These are phyloP conservation scores for Schizothecium vesticola DNA, from an alignment of 495 filamentous ascomycete genomes.

Conservation along the genomic window DNA sequence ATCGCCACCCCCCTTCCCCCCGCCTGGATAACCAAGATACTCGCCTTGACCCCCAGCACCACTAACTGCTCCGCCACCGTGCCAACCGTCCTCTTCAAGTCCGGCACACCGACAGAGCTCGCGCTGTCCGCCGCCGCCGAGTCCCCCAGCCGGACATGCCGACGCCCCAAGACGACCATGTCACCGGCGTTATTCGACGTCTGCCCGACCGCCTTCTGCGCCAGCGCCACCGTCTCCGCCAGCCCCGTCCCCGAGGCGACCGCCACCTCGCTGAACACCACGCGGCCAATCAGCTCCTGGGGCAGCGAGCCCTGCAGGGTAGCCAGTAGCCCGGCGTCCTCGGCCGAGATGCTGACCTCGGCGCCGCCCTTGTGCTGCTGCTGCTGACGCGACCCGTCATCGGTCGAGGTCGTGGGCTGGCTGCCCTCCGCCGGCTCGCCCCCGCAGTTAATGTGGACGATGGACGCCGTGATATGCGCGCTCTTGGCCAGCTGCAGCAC, in stretches of 20 bases:
- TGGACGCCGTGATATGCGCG: conserved; percentile 66
- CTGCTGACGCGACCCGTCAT: not conserved
- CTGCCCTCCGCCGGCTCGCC: conserved; percentile 13
- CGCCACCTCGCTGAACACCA: conserved; percentile 50
- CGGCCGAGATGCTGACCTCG: conserved; percentile 31
- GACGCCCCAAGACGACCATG: conserved; percentile 68
- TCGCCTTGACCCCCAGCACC: conserved; percentile 56
- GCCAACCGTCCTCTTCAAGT: conserved; percentile 61
- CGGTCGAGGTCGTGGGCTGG: not conserved
- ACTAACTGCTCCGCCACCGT: conserved; percentile 60
- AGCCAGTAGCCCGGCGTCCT: conserved; percentile 59
- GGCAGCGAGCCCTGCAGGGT: conserved; percentile 59
- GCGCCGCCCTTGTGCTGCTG: conserved; percentile 17
- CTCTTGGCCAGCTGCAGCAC: conserved; percentile 77
- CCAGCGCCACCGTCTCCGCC: conserved; percentile 33
- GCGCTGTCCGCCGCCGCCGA: not conserved
- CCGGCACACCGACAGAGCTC: conserved; percentile 14
- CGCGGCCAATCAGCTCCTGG: conserved; percentile 49
- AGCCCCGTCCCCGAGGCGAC: conserved; percentile 24
- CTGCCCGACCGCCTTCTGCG: conserved; percentile 56
- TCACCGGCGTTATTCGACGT: conserved; percentile 67
- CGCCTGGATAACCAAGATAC: conserved; percentile 75
- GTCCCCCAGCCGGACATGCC: conserved; percentile 33
- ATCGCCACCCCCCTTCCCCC: conserved; percentile 29
- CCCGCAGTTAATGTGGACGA: conserved; percentile 48